phyloP scores from a whole-genome alignment of 1,139 yeast species.

The Kodamaea ohmeri region DNA sequence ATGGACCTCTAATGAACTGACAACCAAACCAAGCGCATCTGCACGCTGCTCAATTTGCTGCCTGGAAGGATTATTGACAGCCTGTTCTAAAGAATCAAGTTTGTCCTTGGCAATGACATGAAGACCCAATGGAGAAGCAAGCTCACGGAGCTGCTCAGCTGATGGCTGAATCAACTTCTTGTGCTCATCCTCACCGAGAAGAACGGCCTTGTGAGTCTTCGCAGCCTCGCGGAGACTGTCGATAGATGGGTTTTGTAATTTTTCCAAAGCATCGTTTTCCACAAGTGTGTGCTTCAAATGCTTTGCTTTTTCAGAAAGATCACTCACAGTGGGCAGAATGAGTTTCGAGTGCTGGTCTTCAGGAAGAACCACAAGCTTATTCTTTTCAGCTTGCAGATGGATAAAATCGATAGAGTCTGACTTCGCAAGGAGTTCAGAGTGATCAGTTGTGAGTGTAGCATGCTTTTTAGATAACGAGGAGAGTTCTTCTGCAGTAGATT shows the following conservation, averaged over 20 bases:
- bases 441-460: not conserved
- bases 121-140: conserved; percentile 7
- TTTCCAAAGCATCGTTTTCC: conserved; percentile 4
- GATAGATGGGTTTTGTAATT: conserved; percentile 18
- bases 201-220: conserved; percentile 14
- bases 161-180: conserved; percentile 8
- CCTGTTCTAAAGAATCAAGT: conserved; percentile 6
- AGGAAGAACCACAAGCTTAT: conserved; percentile 4
- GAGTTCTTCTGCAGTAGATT: not conserved
- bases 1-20: conserved; percentile 15
- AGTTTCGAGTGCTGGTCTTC: conserved; percentile 4
- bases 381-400: conserved; percentile 6
- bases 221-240: conserved; percentile 14
- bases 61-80: conserved; percentile 9
- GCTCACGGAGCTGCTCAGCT: conserved; percentile 14
- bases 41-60: conserved; percentile 11
- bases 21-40: conserved; percentile 11
- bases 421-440: not conserved
- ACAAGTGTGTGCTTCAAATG: conserved; percentile 12
- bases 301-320: conserved; percentile 10
- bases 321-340: conserved; percentile 12
- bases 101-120: conserved; percentile 7
- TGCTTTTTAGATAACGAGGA: not conserved
- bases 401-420: conserved; percentile 7
- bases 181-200: conserved; percentile 20